Percentiles rank a stretch among this genome's conserved stretches.
Evolutionary conservation across 2,329 filamentous ascomycete species (phyloP).

Genomic region (Ophiostoma fasciatum): DNA sequence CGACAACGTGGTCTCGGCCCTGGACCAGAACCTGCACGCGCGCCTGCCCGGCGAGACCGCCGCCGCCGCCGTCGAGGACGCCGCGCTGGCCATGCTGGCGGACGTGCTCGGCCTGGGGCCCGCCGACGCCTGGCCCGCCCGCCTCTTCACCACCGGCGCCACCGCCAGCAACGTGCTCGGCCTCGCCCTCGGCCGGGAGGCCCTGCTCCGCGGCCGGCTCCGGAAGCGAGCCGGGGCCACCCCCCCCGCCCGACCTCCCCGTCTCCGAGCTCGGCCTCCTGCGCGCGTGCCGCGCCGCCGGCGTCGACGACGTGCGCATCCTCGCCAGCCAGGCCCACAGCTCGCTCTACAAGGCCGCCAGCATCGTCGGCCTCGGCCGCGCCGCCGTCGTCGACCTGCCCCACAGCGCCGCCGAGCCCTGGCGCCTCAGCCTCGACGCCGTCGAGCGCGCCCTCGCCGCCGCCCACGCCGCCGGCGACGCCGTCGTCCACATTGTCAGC

Average conservation of each 20-base stretch:
- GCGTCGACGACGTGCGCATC: slow-evolving; percentile 55
- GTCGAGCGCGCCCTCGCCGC: slow-evolving; percentile 45
- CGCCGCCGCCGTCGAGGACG: slow-evolving; percentile 61
- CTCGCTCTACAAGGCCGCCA: slow-evolving; percentile 69
- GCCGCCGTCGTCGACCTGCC: slow-evolving; percentile 48
- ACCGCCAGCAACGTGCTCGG: slow-evolving; percentile 76
- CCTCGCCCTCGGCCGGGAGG: slow-evolving; percentile 50
- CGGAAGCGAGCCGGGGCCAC: background rate
- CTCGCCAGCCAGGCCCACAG: slow-evolving; percentile 75
- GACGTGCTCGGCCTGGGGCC: slow-evolving; percentile 48
- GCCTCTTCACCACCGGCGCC: slow-evolving; percentile 43
- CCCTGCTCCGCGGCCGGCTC: slow-evolving; percentile 27
- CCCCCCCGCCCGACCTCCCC: background rate
- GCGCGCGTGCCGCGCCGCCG: slow-evolving; percentile 47
- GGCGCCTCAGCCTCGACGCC: slow-evolving; percentile 52
- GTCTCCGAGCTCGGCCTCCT: slow-evolving; percentile 59
- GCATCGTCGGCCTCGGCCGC: slow-evolving; percentile 65
- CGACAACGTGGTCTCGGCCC: slow-evolving; percentile 66
- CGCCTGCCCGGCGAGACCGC: slow-evolving; percentile 66
- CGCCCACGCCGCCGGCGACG: slow-evolving; percentile 25
- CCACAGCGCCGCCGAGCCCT: slow-evolving; percentile 37
- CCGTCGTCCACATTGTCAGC: slow-evolving; percentile 57
- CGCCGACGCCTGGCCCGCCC: slow-evolving; percentile 41
- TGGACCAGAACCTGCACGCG: slow-evolving; percentile 75
- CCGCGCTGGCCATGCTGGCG: slow-evolving; percentile 53